Percentiles rank a stretch among this genome's conserved stretches.
Conservation (phyloP, 306 rosid genomes). For the Mucuna pruriens region DNA sequence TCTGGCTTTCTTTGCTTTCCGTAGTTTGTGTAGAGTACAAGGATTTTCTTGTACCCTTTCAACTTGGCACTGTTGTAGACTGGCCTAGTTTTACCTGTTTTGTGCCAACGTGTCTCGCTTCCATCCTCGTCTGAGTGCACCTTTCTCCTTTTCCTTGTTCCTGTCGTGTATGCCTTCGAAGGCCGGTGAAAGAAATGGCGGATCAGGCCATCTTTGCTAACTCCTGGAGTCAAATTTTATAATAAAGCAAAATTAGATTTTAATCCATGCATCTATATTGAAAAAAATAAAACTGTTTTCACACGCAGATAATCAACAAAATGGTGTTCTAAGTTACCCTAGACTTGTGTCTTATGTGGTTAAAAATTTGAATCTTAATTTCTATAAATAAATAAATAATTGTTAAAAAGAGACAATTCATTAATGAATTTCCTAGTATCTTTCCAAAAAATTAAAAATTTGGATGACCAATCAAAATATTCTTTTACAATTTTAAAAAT, state of each 20-base stretch:
- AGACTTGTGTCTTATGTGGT: too few species aligned
- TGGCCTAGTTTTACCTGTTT: constrained; percentile 67
- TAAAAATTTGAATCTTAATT: too few species aligned
- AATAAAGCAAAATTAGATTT: not conserved
- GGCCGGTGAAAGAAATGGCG: constrained; percentile 70
- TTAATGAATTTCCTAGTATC: too few species aligned
- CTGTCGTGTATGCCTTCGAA: constrained; percentile 65
- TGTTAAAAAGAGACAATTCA: too few species aligned
- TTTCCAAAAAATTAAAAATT: too few species aligned
- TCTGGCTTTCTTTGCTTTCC: constrained; percentile 78
- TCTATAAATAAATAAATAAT: too few species aligned
- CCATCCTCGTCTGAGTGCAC: constrained; percentile 58
- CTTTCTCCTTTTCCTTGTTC: constrained; percentile 65
- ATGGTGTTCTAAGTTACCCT: too few species aligned
- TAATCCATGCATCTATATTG: too few species aligned
- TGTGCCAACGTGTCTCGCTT: constrained; percentile 65
- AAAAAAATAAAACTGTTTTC: too few species aligned
- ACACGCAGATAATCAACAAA: too few species aligned
- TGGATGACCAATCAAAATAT: too few species aligned
- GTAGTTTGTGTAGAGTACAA: constrained; percentile 76
- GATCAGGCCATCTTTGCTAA: constrained; percentile 59
- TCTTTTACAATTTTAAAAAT: too few species aligned
- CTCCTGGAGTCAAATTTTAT: constrained; percentile 44
- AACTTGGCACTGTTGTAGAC: constrained; percentile 41
- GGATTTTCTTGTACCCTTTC: constrained; percentile 75